These are phyloP conservation scores for Neofusicoccum parvum DNA, from an alignment of 2,329 filamentous ascomycete genomes.

Conservation along the genomic window DNA sequence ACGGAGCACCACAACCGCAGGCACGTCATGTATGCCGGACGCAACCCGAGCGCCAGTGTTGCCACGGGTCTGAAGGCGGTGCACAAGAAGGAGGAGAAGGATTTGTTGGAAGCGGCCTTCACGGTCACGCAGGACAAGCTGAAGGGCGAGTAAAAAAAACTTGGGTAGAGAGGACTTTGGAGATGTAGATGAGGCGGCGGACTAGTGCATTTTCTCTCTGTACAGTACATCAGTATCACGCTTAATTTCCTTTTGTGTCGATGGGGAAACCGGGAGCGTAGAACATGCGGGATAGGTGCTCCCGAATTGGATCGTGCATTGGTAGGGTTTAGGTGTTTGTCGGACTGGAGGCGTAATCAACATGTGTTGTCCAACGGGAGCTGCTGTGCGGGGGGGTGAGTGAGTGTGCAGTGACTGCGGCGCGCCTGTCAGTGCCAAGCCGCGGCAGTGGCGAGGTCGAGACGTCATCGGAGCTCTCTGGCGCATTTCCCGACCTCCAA, in stretches of 20 bases:
- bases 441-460: not conserved
- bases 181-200: conserved; percentile 10
- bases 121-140: conserved; percentile 65
- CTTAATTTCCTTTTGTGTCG: conserved; percentile 5
- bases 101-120: conserved; percentile 70
- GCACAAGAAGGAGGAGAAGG: conserved; percentile 91
- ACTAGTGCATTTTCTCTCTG: conserved; percentile 17
- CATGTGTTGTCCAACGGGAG: not conserved
- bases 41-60: conserved; percentile 89
- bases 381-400: not conserved
- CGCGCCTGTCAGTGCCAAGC: not conserved
- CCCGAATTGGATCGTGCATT: conserved; percentile 18
- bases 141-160: conserved; percentile 59
- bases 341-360: not conserved
- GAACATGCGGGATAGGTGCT: conserved; percentile 15
- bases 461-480: conserved; percentile 10
- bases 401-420: not conserved
- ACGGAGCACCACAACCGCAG: conserved; percentile 91
- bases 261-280: conserved; percentile 5
- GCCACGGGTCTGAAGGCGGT: conserved; percentile 87
- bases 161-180: not conserved
- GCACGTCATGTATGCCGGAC: conserved; percentile 95
- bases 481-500: not conserved
- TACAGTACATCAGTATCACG: conserved; percentile 17
- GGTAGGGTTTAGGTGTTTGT: conserved; percentile 7